Conservation (phyloP, 2,329 filamentous ascomycete species). For the Pyrenochaeta sp. region DNA sequence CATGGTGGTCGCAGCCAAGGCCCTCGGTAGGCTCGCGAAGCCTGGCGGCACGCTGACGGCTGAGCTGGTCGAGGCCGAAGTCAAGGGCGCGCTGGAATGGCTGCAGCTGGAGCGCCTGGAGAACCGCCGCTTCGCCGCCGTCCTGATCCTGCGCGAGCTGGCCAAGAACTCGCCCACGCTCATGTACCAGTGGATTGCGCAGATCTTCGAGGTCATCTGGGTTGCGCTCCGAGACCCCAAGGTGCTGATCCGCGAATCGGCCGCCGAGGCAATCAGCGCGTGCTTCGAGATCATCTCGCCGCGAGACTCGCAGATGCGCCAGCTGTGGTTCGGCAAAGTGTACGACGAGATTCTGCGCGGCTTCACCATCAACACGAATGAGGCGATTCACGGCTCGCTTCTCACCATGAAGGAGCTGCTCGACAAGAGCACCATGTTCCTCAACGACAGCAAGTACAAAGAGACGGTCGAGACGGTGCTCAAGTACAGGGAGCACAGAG, state of each 20-base stretch:
- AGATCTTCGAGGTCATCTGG: slow-evolving; percentile 96
- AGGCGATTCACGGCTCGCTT: slow-evolving; percentile 92
- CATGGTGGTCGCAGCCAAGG: slow-evolving; percentile 88
- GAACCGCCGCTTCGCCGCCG: slow-evolving; percentile 90
- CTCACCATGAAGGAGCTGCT: slow-evolving; percentile 92
- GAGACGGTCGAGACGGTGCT: slow-evolving; percentile 93
- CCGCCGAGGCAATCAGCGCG: slow-evolving; percentile 90
- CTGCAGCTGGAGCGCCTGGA: slow-evolving; percentile 94
- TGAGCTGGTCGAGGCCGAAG: slow-evolving; percentile 94
- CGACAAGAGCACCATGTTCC: slow-evolving; percentile 97
- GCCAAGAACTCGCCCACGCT: slow-evolving; percentile 92
- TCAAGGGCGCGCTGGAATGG: slow-evolving; percentile 96
- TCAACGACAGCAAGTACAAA: slow-evolving; percentile 87
- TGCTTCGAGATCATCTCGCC: slow-evolving; percentile 96
- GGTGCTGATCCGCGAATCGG: slow-evolving; percentile 88
- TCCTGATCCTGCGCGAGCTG: slow-evolving; percentile 87
- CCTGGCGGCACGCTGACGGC: slow-evolving; percentile 94
- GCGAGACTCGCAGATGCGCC: slow-evolving; percentile 86
- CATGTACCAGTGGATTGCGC: slow-evolving; percentile 93
- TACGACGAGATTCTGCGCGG: slow-evolving; percentile 84
- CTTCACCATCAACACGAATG: slow-evolving; percentile 77
- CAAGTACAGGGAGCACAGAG: slow-evolving; percentile 90
- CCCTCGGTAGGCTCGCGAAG: slow-evolving; percentile 87
- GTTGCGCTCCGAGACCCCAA: slow-evolving; percentile 88
- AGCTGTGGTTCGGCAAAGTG: slow-evolving; percentile 88